Percentiles rank a stretch among this genome's conserved stretches.
Evolutionary conservation across 1,284 basidiomycete species (phyloP).

Genomic region (Veloporphyrellus conicus): DNA sequence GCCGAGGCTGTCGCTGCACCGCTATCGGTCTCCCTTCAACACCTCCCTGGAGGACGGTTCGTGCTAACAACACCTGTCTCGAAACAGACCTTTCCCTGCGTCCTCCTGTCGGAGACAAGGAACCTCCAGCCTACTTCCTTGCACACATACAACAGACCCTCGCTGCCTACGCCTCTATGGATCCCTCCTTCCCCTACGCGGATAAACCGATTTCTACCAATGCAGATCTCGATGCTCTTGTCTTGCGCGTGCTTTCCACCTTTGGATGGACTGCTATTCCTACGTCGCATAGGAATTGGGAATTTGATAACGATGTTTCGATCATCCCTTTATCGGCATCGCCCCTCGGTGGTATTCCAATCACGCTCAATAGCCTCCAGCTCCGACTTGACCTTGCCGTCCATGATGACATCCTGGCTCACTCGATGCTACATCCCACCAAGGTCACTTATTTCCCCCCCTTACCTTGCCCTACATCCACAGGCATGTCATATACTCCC

Average conservation of each 20-base stretch:
- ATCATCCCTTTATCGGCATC: constrained; percentile 20
- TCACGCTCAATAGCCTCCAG: constrained; percentile 19
- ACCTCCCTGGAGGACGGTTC: constrained; percentile 6
- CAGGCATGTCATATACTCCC: constrained; percentile 15
- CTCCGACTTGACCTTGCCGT: constrained; percentile 28
- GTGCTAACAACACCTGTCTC: constrained; percentile 7
- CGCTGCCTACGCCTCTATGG: constrained; percentile 25
- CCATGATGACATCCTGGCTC: constrained; percentile 23
- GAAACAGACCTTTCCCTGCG: constrained; percentile 19
- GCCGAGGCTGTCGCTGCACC: constrained; percentile 28
- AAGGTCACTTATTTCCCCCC: constrained; percentile 31
- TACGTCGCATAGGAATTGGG: constrained; percentile 24
- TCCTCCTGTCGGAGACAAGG: constrained; percentile 26
- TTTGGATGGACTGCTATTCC: constrained; percentile 24
- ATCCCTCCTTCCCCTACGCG: constrained; percentile 26
- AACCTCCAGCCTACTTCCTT: constrained; percentile 33
- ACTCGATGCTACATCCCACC: constrained; percentile 23
- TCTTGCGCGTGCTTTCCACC: constrained; percentile 26
- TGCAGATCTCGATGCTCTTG: constrained; percentile 25
- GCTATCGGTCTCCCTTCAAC: constrained; percentile 18
- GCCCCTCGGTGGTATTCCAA: constrained; percentile 1
- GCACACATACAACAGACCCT: constrained; percentile 26
- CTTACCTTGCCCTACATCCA: constrained; percentile 6
- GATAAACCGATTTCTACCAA: constrained; percentile 15
- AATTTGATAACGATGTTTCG: constrained; percentile 27